These are phyloP conservation scores for Plenodomus lindquistii DNA, from an alignment of 2,329 filamentous ascomycete genomes.

Conservation along the genomic window DNA sequence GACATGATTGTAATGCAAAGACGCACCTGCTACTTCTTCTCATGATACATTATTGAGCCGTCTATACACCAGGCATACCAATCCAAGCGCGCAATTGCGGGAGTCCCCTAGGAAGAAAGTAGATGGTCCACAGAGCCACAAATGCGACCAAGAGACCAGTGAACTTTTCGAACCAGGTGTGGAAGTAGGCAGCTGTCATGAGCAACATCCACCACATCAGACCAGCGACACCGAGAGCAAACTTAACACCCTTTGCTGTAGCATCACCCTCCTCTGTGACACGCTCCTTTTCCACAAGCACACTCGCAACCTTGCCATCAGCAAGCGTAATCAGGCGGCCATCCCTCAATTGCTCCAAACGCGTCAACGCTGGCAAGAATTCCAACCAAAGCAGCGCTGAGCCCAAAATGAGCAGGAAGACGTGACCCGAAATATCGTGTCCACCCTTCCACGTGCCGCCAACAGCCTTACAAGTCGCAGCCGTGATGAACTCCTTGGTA, in stretches of 20 bases:
- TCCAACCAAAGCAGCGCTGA: conserved; percentile 83
- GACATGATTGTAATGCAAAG: too few species aligned
- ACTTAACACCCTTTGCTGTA: conserved; percentile 59
- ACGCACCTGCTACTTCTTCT: too few species aligned
- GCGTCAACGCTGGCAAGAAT: conserved; percentile 65
- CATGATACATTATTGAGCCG: not conserved
- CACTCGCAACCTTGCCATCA: conserved; percentile 64
- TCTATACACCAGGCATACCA: conserved; percentile 52
- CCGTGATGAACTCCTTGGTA: conserved; percentile 63
- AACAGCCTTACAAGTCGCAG: conserved; percentile 77
- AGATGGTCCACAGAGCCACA: conserved; percentile 49
- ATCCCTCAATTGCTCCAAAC: conserved; percentile 55
- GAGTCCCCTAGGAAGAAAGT: conserved; percentile 53
- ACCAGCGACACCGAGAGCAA: conserved; percentile 61
- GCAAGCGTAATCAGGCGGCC: conserved; percentile 67
- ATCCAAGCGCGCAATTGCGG: conserved; percentile 48
- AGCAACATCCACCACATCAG: conserved; percentile 93
- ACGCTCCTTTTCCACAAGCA: conserved; percentile 46
- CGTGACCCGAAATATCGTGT: conserved; percentile 93
- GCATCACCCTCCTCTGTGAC: conserved; percentile 45
- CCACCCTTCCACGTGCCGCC: conserved; percentile 91
- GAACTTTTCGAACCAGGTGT: conserved; percentile 96
- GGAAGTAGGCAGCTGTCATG: conserved; percentile 98
- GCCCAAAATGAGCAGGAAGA: conserved; percentile 86
- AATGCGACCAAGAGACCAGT: conserved; percentile 56